These are phyloP conservation scores for Zygosaccharomyces kombuchaensis DNA, from an alignment of 805 yeast genomes.

Conservation along the genomic window DNA sequence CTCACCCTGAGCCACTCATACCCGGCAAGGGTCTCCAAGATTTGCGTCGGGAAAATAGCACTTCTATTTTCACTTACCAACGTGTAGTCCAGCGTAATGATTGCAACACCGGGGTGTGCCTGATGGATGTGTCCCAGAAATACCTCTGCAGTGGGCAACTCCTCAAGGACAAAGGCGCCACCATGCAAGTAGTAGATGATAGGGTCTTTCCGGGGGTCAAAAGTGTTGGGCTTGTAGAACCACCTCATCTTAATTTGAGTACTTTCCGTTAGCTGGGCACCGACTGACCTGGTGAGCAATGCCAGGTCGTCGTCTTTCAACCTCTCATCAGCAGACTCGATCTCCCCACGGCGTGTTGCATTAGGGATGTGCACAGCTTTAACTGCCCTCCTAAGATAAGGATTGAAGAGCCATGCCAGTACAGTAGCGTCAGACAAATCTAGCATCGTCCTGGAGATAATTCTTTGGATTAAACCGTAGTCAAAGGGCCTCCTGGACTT, in stretches of 20 bases:
- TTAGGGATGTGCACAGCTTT: not conserved
- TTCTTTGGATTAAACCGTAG: slow-evolving; percentile 7
- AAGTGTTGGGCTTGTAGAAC: slow-evolving; percentile 14
- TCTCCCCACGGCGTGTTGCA: not conserved
- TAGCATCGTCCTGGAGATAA: slow-evolving; percentile 18
- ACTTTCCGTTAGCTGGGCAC: not conserved
- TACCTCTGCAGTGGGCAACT: slow-evolving; percentile 14
- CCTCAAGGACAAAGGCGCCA: slow-evolving; percentile 26
- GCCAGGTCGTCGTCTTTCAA: slow-evolving; percentile 3
- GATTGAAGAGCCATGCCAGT: not conserved
- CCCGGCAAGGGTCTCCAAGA: slow-evolving; percentile 14
- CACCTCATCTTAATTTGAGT: slow-evolving; percentile 5
- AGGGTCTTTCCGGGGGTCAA: slow-evolving; percentile 17
- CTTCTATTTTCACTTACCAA: slow-evolving; percentile 11
- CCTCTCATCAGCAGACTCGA: not conserved
- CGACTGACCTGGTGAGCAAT: not conserved
- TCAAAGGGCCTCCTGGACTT: not conserved
- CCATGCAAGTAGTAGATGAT: slow-evolving; percentile 26
- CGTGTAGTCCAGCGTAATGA: slow-evolving; percentile 22
- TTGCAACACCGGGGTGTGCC: slow-evolving; percentile 15
- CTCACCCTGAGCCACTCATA: slow-evolving; percentile 12
- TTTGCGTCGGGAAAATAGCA: slow-evolving; percentile 14
- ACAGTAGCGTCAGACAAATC: slow-evolving; percentile 3
- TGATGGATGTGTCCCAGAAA: slow-evolving; percentile 15
- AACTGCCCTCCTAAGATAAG: not conserved